phyloP scores from a whole-genome alignment of 2,329 filamentous ascomycete genomes.

The Pseudogymnoascus sp. region DNA sequence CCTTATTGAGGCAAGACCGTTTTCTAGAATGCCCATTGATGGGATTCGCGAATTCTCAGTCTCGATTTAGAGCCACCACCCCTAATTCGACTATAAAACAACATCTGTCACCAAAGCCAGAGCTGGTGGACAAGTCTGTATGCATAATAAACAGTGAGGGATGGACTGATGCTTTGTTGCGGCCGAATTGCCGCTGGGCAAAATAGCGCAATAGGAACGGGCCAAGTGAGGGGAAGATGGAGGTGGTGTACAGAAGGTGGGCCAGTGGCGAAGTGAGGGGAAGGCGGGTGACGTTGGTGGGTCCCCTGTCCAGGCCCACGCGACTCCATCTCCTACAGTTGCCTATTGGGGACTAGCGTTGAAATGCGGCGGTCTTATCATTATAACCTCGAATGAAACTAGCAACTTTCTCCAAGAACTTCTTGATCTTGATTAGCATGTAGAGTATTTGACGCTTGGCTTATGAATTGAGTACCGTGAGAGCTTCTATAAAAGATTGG shows the following conservation, averaged over 20 bases:
- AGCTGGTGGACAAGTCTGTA: background rate
- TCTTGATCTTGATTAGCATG: background rate
- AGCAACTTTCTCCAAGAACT: background rate
- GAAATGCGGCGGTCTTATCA: too few relatives aligned
- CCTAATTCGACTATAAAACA: background rate
- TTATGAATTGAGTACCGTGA: background rate
- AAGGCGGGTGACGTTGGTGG: background rate
- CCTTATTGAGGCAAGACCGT: constrained; percentile 12
- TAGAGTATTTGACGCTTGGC: background rate
- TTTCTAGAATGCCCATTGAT: background rate
- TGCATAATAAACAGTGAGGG: background rate
- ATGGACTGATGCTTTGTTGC: background rate
- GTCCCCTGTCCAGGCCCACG: background rate
- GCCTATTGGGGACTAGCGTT: background rate
- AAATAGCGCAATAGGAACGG: background rate
- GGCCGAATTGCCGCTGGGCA: background rate
- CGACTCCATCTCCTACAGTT: background rate
- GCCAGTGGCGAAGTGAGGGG: background rate
- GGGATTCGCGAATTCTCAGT: background rate
- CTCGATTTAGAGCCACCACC: background rate
- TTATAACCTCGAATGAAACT: background rate
- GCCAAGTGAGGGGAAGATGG: background rate
- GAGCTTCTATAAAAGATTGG: background rate
- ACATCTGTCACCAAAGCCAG: background rate
- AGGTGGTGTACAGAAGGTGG: background rate